A percentile compares a stretch with the other conserved stretches of the same genome.
Evolutionary conservation across 2,329 filamentous ascomycete species (phyloP).

Genomic region (Fusarium proliferatum): DNA sequence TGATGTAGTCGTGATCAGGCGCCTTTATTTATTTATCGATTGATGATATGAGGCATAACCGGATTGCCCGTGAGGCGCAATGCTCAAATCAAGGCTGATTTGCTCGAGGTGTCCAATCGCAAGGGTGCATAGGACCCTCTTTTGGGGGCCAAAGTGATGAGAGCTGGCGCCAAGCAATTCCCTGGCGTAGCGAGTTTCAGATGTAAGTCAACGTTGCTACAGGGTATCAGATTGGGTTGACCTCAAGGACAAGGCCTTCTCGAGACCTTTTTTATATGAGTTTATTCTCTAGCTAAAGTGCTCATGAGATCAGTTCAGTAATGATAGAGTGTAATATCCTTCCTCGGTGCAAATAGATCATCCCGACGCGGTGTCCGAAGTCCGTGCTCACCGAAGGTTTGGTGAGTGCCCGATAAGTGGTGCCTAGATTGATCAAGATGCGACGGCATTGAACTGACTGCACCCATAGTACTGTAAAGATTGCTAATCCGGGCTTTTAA

Average conservation of each 20-base stretch:
- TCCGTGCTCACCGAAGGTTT: not conserved
- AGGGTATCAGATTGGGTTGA: not conserved
- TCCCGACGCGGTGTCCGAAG: not conserved
- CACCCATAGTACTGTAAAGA: not conserved
- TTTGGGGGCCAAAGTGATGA: not conserved
- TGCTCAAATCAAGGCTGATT: not conserved
- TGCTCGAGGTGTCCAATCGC: not conserved
- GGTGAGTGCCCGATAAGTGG: not conserved
- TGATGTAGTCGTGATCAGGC: too few relatives aligned
- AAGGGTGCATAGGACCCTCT: not conserved
- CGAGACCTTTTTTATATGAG: not conserved
- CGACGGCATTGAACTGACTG: accelerated
- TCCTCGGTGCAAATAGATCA: not conserved
- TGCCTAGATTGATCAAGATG: not conserved
- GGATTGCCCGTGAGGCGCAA: not conserved
- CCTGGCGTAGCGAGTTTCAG: not conserved
- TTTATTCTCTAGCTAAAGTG: not conserved
- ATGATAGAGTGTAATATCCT: not conserved
- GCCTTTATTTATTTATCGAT: not conserved
- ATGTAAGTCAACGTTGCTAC: too few relatives aligned
- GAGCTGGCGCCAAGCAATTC: not conserved
- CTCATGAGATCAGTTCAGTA: not conserved
- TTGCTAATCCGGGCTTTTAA: accelerated
- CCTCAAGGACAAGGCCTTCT: not conserved
- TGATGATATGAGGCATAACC: not conserved